Conservation (phyloP, 2,329 filamentous ascomycete genomes). For the Scedosporium aurantiacum region DNA sequence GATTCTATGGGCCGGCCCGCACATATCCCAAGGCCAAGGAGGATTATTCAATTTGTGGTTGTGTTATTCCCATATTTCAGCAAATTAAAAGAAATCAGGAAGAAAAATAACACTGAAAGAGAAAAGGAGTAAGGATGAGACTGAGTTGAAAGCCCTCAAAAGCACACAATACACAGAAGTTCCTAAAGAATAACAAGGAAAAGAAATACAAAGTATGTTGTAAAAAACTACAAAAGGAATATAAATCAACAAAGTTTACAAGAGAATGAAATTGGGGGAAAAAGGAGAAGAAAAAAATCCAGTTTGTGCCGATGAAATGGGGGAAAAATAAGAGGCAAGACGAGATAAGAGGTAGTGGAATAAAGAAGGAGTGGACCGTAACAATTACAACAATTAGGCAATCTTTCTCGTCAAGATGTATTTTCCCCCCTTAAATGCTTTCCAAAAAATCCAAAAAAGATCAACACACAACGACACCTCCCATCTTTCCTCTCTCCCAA, state of each 20-base stretch:
- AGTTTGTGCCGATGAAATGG: conserved; percentile 2
- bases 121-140: not conserved
- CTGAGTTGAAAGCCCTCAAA: not conserved
- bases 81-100: not conserved
- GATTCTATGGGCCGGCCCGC: not conserved
- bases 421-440: conserved; percentile 8
- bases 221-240: conserved; percentile 15
- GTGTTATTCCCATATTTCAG: not conserved
- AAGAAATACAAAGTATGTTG: conserved; percentile 11
- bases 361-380: conserved; percentile 15
- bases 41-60: not conserved
- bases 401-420: conserved; percentile 16
- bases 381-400: conserved; percentile 33
- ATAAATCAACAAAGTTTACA: conserved; percentile 13
- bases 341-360: conserved; percentile 9
- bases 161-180: not conserved
- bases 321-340: conserved; percentile 12
- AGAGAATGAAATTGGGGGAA: conserved; percentile 16
- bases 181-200: not conserved
- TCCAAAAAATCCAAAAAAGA: conserved; percentile 2
- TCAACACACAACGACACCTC: conserved; percentile 3
- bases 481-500: not conserved
- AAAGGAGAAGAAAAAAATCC: conserved; percentile 19
- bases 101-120: conserved; percentile 12
- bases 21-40: not conserved